These are phyloP conservation scores for Chytriomyces sp. DNA, from an alignment of 192 early-diverging fungal species.

Conservation along the genomic window DNA sequence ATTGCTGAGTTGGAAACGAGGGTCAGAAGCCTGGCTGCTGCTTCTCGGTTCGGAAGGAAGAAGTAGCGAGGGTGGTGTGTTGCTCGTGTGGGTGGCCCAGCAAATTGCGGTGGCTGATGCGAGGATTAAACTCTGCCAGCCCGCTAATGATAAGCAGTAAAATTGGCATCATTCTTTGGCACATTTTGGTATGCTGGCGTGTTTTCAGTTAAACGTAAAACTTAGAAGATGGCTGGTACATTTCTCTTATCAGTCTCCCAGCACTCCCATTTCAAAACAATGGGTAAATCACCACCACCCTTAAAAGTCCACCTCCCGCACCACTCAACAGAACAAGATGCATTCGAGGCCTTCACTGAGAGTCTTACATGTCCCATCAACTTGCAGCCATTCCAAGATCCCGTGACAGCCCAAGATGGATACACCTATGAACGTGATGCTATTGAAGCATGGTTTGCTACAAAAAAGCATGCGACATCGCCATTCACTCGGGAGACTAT, in stretches of 20 bases:
- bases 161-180: neutral
- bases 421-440: neutral
- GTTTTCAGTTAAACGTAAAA: neutral
- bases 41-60: too few relatives aligned
- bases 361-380: neutral
- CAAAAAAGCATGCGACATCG: neutral
- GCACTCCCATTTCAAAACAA: neutral
- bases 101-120: too few relatives aligned
- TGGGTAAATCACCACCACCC: neutral
- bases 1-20: too few relatives aligned
- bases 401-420: neutral
- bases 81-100: too few relatives aligned
- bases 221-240: neutral
- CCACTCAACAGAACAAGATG: neutral
- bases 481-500: neutral
- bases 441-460: neutral
- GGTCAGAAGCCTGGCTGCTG: too few relatives aligned
- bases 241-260: too few relatives aligned
- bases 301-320: neutral
- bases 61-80: too few relatives aligned
- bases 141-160: neutral
- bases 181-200: neutral
- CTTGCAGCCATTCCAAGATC: neutral
- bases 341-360: neutral
- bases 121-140: too few relatives aligned